phyloP scores from a whole-genome alignment of 2,329 filamentous ascomycete species.

The Colletotrichum filicis region DNA sequence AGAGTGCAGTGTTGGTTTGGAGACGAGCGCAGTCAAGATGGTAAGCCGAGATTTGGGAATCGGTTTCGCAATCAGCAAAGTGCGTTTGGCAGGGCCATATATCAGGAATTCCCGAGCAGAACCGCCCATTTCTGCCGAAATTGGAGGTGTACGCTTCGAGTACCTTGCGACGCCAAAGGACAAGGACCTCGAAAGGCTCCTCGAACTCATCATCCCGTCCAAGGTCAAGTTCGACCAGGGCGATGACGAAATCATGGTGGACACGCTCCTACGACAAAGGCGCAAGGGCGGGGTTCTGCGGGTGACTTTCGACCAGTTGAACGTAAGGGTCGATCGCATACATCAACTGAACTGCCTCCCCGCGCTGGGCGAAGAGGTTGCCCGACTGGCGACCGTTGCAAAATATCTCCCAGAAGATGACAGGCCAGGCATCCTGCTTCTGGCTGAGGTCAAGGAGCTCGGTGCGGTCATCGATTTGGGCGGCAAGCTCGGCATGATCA shows the following conservation, averaged over 20 bases:
- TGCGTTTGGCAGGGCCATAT: slow-evolving; percentile 80
- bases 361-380: slow-evolving; percentile 80
- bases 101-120: slow-evolving; percentile 61
- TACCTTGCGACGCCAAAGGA: slow-evolving; percentile 80
- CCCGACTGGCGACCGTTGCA: slow-evolving; percentile 85
- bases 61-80: slow-evolving; percentile 78
- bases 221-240: slow-evolving; percentile 87
- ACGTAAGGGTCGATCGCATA: slow-evolving; percentile 70
- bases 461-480: slow-evolving; percentile 72
- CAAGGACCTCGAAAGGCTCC: slow-evolving; percentile 81
- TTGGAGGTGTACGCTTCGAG: slow-evolving; percentile 76
- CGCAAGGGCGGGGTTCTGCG: slow-evolving; percentile 87
- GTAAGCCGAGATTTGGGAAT: slow-evolving; percentile 80
- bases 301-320: slow-evolving; percentile 72
- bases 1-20: slow-evolving; percentile 78
- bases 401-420: slow-evolving; percentile 98
- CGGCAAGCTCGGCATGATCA: slow-evolving; percentile 73
- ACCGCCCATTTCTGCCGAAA: slow-evolving; percentile 70
- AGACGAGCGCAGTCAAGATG: slow-evolving; percentile 85
- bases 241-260: slow-evolving; percentile 94
- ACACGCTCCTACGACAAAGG: slow-evolving; percentile 87
- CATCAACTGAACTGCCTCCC: slow-evolving; percentile 75
- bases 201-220: slow-evolving; percentile 90
- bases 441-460: slow-evolving; percentile 74
- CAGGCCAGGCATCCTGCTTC: slow-evolving; percentile 84